Evolutionary conservation across 148 eudicot genomes (phyloP), one percentile per base, ranked within the genome.

Genomic region (Rhododendron simsii): DNA sequence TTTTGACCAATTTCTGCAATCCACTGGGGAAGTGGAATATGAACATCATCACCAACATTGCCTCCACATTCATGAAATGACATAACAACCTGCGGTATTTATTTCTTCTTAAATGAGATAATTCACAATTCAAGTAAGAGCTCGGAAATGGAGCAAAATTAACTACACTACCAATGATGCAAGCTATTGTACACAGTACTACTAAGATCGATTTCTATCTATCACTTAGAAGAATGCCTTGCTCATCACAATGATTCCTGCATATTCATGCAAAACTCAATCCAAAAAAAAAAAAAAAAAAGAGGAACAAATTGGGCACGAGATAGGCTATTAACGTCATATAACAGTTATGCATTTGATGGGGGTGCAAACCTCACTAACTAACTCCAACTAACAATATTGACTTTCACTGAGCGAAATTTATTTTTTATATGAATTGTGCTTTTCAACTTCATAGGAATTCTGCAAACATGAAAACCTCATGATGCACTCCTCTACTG

Each of bases 41-140:
- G 90, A 86, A 94, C 94, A 86, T 91, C 95, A 92, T 95, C 98
- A 86, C 96, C 98, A 78, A 95, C 86, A 88, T 94, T 95, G 76
- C 97, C 97, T 89, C 98, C 99, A 90, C 98, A 95, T 90, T 92
- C 96, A 92, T 96, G 99, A 86, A 96, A 96, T 30, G 98, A 95
- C 95, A 95, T 91, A 80, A 96, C 98, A 61, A 93, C 98, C 98
- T 96, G 89, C 71, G 65, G 12, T 63, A 83, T 53, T 33, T 33
- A 69, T 30, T 83, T 23, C 26, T 55, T 1, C 12, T 21, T 45
- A 6, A 7, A 55, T 20, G 69, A 75, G 33, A 41, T 41, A 83
- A 48, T 76, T 7, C 7, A 41, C 53, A 20, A 87, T 44, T 35
- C n/a, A 74, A 61, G 85, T 35, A 23, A 5, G 41, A 10, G 37